Evolutionary conservation across 2,329 filamentous ascomycete genomes (phyloP), one percentile per base, ranked within the genome.

Genomic region (Chaetothyriales sp.): DNA sequence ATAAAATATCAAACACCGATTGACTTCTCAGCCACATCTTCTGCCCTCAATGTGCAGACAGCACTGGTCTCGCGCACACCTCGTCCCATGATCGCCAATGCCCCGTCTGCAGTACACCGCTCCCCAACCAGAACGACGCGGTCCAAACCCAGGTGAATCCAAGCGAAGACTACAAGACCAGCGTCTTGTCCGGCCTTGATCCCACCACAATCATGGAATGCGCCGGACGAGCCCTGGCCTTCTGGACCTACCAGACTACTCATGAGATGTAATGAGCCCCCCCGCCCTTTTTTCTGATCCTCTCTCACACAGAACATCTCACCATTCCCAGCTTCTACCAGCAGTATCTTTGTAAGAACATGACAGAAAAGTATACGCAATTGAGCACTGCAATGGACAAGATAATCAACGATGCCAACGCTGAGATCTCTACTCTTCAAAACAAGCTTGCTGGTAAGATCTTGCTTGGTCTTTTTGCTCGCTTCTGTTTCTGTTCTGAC

Each of bases 101-200:
- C 63, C 89, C 87, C 49, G 86, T 84, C 22, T 96, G 90, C 62
- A 72, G 78, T 32, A 76, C 79, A 2, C 73, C 73, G 7, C 74
- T 95, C 2, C 69, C 71, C 6, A 84, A 82, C 55, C 79, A 79
- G 0, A 84, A 93, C 59, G 86, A 93, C 68, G 84, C 81, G 3
- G 79, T 84, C 8, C 72, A 82, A 18, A 77, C 82, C 1, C 75
- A 80, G 26, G 73, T 95, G 43, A 84, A 82, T 53, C 87, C 87
- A 0, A 81, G 80, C 0, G 89, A 95, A 61, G 87, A 93, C 57
- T 94, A 92, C 72, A 94, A 94, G 66, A 87, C 85, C 0, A 89
- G 82, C 53, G 78, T 93, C 0, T 72, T 95, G 9, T 87, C 85
- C 61, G 90, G 90, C 0, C 69, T 95, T 1, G 85, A 80, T 53